Conservation (phyloP, 768 basidiomycete genomes). For the Pisolithus orientalis region DNA sequence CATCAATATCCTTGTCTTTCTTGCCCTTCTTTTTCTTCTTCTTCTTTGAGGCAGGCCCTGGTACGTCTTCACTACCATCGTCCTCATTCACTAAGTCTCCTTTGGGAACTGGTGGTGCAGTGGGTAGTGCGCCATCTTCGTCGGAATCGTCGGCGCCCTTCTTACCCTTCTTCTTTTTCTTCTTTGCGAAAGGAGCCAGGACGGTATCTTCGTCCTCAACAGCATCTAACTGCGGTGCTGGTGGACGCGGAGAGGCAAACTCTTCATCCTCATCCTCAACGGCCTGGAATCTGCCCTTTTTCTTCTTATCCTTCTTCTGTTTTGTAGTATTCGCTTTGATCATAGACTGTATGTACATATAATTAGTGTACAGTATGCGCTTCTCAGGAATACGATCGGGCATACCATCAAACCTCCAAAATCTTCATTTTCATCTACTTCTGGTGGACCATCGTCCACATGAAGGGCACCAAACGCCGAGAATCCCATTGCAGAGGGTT, state of each 20-base stretch:
- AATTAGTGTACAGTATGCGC: not conserved
- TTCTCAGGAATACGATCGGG: constrained; percentile 3
- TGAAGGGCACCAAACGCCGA: constrained; percentile 47
- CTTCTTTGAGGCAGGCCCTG: constrained; percentile 1
- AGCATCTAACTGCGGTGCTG: not conserved
- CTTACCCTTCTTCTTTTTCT: constrained; percentile 37
- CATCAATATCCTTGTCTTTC: constrained; percentile 57
- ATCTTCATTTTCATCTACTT: constrained; percentile 55
- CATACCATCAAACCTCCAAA: constrained; percentile 75
- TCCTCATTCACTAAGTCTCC: constrained; percentile 23
- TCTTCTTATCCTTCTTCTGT: constrained; percentile 51
- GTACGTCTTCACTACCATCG: constrained; percentile 12
- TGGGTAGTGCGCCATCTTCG: not conserved
- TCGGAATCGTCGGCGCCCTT: constrained; percentile 56
- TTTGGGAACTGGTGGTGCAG: not conserved
- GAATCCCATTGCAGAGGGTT: constrained; percentile 30
- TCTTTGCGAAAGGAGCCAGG: not conserved
- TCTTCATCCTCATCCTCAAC: constrained; percentile 73
- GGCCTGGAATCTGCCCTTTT: constrained; percentile 46
- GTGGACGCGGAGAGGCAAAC: constrained; percentile 40
- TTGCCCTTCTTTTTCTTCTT: constrained; percentile 41
- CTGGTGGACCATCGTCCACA: constrained; percentile 36
- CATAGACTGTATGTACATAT: constrained; percentile 40
- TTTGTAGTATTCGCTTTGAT: constrained; percentile 51
- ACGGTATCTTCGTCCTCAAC: constrained; percentile 35